A percentile compares a stretch with the other conserved stretches of the same genome.
Conservation (phyloP, 768 basidiomycete species). For the Mrakia frigida region DNA sequence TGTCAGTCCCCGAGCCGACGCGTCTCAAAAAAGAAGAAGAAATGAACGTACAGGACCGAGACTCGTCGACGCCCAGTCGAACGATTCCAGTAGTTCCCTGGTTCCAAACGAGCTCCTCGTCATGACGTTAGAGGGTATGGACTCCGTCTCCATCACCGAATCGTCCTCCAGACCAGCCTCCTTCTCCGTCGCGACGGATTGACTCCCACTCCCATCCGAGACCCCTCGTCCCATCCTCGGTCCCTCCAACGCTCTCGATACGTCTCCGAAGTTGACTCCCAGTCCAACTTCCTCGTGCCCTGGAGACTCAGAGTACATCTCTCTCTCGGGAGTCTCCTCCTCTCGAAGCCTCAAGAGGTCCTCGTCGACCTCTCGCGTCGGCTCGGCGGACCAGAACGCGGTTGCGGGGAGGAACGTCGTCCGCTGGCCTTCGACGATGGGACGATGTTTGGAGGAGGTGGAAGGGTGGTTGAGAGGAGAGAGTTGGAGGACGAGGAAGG, state of each 20-base stretch:
- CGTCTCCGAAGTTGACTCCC: not conserved
- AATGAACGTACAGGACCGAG: constrained; percentile 8
- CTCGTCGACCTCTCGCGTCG: not conserved
- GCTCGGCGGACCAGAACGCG: not conserved
- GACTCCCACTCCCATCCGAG: not conserved
- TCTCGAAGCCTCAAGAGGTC: not conserved
- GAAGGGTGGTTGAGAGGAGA: not conserved
- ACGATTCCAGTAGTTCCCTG: constrained; percentile 8
- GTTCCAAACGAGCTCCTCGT: constrained; percentile 14
- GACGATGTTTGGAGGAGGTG: constrained; percentile 3
- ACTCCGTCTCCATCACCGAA: not conserved
- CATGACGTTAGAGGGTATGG: not conserved
- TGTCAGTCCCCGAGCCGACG: not conserved
- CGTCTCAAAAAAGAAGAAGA: not conserved
- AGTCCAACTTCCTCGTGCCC: not conserved
- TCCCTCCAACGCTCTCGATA: not conserved
- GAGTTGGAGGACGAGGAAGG: constrained; percentile 10
- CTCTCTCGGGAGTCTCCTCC: not conserved
- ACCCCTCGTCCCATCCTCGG: not conserved
- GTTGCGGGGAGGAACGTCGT: not conserved
- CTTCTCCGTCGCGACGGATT: not conserved
- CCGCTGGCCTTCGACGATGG: not conserved
- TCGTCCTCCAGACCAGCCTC: not conserved
- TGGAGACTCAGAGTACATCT: not conserved
- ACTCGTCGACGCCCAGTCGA: constrained; percentile 22